Conservation (phyloP, 768 basidiomycete species). For the Lactarius deliciosus region DNA sequence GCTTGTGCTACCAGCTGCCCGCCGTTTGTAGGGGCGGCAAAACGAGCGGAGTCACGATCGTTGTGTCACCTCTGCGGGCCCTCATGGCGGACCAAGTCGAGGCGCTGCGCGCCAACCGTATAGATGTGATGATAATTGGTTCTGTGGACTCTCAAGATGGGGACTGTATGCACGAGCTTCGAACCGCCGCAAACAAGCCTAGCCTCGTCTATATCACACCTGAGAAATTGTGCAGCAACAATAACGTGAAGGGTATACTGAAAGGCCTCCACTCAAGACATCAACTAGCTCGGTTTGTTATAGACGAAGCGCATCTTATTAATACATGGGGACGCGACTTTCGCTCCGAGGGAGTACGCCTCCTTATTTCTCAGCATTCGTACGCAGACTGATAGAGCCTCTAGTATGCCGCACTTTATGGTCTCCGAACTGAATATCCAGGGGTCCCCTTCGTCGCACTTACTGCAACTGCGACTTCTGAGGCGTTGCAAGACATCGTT, state of each 20-base stretch:
- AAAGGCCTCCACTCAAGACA: conserved; percentile 52
- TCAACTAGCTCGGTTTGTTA: conserved; percentile 81
- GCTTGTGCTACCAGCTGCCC: conserved; percentile 86
- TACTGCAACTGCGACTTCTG: conserved; percentile 88
- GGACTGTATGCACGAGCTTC: conserved; percentile 41
- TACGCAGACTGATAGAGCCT: neutral
- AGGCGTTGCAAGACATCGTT: conserved; percentile 78
- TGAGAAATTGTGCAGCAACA: conserved; percentile 75
- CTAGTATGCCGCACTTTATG: conserved; percentile 39
- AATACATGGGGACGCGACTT: conserved; percentile 95
- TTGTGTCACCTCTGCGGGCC: conserved; percentile 84
- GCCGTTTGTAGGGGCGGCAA: conserved; percentile 73
- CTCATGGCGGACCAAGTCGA: conserved; percentile 89
- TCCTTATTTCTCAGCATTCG: neutral
- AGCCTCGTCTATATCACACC: conserved; percentile 87
- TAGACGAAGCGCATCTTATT: conserved; percentile 97
- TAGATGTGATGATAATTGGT: conserved; percentile 59
- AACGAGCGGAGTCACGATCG: conserved; percentile 82
- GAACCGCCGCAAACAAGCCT: conserved; percentile 51
- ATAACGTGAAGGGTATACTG: conserved; percentile 47
- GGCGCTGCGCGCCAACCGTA: conserved; percentile 57
- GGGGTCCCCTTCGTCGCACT: conserved; percentile 91
- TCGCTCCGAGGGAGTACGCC: conserved; percentile 45
- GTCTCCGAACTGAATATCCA: conserved; percentile 73
- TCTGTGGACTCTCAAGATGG: conserved; percentile 38